Evolutionary conservation across 2,329 filamentous ascomycete genomes (phyloP).

Genomic region (Pseudopyricularia javanii): DNA sequence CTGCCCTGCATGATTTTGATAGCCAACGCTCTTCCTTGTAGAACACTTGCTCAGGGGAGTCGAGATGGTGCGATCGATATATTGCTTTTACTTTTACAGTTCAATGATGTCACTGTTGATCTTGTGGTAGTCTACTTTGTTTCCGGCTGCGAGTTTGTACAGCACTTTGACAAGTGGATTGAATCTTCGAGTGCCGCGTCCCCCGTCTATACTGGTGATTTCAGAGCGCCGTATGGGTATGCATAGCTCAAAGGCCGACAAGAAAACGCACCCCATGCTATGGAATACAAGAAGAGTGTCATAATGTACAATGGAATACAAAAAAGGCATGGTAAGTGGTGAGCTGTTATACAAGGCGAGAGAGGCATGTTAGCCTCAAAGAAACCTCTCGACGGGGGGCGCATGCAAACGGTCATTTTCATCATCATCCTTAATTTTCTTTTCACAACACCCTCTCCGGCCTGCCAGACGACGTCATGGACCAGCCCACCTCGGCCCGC

Average conservation of each 20-base stretch:
- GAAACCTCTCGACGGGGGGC: no score
- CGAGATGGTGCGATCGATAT: no score
- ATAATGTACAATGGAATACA: neutral
- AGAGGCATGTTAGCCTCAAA: neutral
- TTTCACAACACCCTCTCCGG: conserved; percentile 7
- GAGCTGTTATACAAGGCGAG: neutral
- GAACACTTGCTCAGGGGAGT: no score
- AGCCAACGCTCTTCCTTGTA: no score
- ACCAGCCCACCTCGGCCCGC: conserved; percentile 38
- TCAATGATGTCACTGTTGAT: neutral
- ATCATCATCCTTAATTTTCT: no score
- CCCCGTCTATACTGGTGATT: neutral
- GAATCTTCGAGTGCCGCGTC: neutral
- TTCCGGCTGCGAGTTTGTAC: no score
- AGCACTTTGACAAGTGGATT: neutral
- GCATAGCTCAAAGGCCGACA: neutral
- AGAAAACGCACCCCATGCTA: neutral
- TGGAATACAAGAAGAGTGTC: no score
- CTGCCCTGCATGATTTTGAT: neutral
- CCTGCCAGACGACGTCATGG: conserved; percentile 7
- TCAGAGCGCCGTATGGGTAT: neutral
- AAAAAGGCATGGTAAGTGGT: neutral
- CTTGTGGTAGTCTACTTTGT: neutral
- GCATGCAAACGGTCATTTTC: no score
- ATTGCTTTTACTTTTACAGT: neutral